Evolutionary conservation across 495 filamentous ascomycete species (phyloP), one percentile per base, ranked within the genome.

Genomic region (Tuber magnatum): DNA sequence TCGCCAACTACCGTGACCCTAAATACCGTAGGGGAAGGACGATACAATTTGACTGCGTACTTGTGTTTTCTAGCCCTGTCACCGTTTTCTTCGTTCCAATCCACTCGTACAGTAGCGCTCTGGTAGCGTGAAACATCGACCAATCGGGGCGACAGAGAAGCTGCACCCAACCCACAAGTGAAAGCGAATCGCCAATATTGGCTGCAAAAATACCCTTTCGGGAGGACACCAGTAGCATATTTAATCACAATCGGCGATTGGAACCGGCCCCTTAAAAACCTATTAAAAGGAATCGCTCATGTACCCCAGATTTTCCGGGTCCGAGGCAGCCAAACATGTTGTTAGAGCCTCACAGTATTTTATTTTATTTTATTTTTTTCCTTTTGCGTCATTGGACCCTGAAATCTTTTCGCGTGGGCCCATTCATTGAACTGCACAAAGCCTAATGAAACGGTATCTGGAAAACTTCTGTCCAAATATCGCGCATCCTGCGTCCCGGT

Each of bases 311-410:
- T 61, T 61, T 61, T 32, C 56, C 56, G 56, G 12, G 56, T 61
- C n/a, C 56, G 56, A 61, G 24, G 32, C n/a, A 32, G 28, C 56
- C n/a, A 61, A 32, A 61, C 56, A 61, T n/a, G 56, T 61, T 61
- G n/a, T n/a, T 12, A 56, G 74, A 78, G 77, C 77, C 77, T 78
- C 77, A 78, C 40, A 18, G 68, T 44, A 42, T 69, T 40, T n/a
- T n/a, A n/a, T n/a, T 41, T 78, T 44, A 61, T 68, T 51, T 73
- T 24, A 3, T 44, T 70, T 68, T 48, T 72, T 24, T 3, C 9
- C 48, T 69, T 71, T 76, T 77, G 75, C 77, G 77, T 78, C 77
- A 78, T 78, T 77, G 77, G 74, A 78, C 77, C 77, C 77, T 78
- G 74, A 22, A 68, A 68, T 65, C 68, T 16, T 1, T 32, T 46